These are phyloP conservation scores for Talaromyces sp. DNA, from an alignment of 2,329 filamentous ascomycete species.

Conservation along the genomic window DNA sequence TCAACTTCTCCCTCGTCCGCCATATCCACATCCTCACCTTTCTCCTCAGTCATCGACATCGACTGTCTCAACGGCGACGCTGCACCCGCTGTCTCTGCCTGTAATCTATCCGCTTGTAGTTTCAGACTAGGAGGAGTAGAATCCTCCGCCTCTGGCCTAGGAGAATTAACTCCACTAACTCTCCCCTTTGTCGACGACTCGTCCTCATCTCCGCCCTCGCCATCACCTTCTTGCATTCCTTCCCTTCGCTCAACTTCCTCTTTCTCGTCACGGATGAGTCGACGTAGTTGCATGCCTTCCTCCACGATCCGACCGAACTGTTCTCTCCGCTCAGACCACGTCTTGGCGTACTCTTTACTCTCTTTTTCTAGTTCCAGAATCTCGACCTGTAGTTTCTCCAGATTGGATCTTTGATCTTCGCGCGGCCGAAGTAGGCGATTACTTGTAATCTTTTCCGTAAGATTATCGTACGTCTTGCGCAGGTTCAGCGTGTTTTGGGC, in stretches of 20 bases:
- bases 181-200: constrained; percentile 42
- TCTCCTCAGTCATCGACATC: constrained; percentile 40
- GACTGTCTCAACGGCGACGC: constrained; percentile 42
- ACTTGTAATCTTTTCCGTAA: constrained; percentile 81
- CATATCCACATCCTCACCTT: constrained; percentile 61
- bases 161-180: constrained; percentile 50
- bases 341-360: constrained; percentile 74
- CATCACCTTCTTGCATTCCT: constrained; percentile 68
- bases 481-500: constrained; percentile 72
- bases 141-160: constrained; percentile 48
- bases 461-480: constrained; percentile 81
- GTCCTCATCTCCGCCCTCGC: constrained; percentile 54
- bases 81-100: constrained; percentile 28
- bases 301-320: constrained; percentile 88
- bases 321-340: constrained; percentile 79
- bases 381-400: constrained; percentile 82
- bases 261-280: constrained; percentile 90
- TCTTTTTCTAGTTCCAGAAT: constrained; percentile 84
- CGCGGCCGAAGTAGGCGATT: constrained; percentile 76
- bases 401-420: constrained; percentile 75
- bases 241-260: constrained; percentile 87
- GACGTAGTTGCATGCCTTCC: constrained; percentile 80
- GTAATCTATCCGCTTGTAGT: constrained; percentile 35
- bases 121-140: constrained; percentile 17
- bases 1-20: constrained; percentile 51